These are phyloP conservation scores for Pythium folliculosum DNA, from an alignment of 352 stramenopile species.

Conservation along the genomic window DNA sequence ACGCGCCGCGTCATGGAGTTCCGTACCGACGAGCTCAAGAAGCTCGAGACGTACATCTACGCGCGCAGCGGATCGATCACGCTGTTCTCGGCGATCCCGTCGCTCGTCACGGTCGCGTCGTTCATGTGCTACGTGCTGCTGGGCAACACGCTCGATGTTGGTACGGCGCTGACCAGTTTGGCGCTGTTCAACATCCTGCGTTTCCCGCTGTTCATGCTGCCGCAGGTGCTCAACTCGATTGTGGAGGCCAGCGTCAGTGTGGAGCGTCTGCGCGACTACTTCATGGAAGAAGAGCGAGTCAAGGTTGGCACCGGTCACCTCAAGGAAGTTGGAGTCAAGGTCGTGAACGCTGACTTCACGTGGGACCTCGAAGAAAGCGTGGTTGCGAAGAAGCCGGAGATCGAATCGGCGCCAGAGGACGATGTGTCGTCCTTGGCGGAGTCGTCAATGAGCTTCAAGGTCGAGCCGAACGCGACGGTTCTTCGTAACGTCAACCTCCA, in stretches of 20 bases:
- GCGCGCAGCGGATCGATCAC: constrained; percentile 39
- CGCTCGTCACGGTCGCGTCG: constrained; percentile 86
- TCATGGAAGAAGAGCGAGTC: constrained; percentile 69
- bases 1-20: constrained; percentile 56
- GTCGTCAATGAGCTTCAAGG: constrained; percentile 45
- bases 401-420: constrained; percentile 35
- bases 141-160: constrained; percentile 88
- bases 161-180: constrained; percentile 89
- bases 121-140: constrained; percentile 70
- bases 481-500: constrained; percentile 63
- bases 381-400: neutral
- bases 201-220: constrained; percentile 96
- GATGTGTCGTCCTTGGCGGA: constrained; percentile 38
- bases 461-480: constrained; percentile 36
- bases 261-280: constrained; percentile 65
- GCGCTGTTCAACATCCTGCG: constrained; percentile 95
- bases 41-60: constrained; percentile 51
- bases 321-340: constrained; percentile 49
- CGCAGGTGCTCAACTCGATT: constrained; percentile 93
- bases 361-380: constrained; percentile 44
- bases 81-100: constrained; percentile 70
- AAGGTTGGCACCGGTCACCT: constrained; percentile 81
- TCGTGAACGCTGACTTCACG: constrained; percentile 65
- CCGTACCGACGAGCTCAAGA: constrained; percentile 66
- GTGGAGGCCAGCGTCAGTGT: constrained; percentile 86